Percentiles rank a stretch among this genome's conserved stretches.
phyloP scores from a whole-genome alignment of 2,329 filamentous ascomycete genomes.

The Phyllosticta paracitricarpa region DNA sequence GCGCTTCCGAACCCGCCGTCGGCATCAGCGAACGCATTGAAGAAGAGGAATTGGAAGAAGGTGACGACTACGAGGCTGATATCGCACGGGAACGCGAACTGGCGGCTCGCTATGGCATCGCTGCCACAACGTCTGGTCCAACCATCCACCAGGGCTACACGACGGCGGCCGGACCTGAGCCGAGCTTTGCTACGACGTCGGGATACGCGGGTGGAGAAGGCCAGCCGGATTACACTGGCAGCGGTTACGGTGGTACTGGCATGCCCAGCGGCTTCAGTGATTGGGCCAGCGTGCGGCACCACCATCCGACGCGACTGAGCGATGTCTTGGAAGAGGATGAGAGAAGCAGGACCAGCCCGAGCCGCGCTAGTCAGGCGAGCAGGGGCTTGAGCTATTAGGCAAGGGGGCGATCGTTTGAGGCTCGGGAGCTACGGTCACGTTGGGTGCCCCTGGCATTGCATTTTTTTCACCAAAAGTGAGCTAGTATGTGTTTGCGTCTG shows the following conservation, averaged over 20 bases:
- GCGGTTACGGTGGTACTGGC: slow-evolving; percentile 20
- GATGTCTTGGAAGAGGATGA: slow-evolving; percentile 30
- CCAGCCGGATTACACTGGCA: slow-evolving; percentile 27
- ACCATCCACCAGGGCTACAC: neutral
- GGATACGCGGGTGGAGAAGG: neutral
- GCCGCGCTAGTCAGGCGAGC: slow-evolving; percentile 25
- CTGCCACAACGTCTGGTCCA: slow-evolving; percentile 12
- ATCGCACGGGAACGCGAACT: slow-evolving; percentile 39
- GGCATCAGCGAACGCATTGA: slow-evolving; percentile 15
- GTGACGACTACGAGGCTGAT: slow-evolving; percentile 47
- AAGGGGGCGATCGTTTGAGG: neutral
- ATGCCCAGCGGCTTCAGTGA: slow-evolving; percentile 12
- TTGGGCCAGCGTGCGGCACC: slow-evolving; percentile 26
- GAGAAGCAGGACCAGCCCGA: slow-evolving; percentile 27
- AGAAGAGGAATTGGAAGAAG: neutral
- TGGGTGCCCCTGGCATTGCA: neutral
- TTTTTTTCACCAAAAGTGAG: neutral
- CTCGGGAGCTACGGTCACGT: neutral
- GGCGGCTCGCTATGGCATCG: slow-evolving; percentile 34
- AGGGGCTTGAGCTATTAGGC: slow-evolving; percentile 11
- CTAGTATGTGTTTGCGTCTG: neutral
- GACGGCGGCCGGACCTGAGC: slow-evolving; percentile 3
- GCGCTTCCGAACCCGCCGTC: slow-evolving; percentile 44
- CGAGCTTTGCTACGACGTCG: neutral
- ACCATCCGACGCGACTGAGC: slow-evolving; percentile 29